Base-by-base conservation (phyloP, 768 basidiomycete genomes). In the Pisolithus marmoratus region DNA sequence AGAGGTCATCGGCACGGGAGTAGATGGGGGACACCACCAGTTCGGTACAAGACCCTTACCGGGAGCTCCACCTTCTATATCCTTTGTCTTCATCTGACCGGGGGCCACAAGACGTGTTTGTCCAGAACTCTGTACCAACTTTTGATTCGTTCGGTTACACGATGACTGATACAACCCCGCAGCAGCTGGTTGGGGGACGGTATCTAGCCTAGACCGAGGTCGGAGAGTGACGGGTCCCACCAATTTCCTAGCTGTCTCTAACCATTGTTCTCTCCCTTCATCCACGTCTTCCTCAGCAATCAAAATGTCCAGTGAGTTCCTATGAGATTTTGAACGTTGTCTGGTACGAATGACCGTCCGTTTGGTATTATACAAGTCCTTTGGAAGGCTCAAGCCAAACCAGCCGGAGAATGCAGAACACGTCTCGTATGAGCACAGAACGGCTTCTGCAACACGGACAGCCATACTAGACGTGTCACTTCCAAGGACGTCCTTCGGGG, bases 361-460 rank as follows among this genome's bases (percentile, higher is more conserved):
- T n/a, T 45, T 38, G 20, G n/a, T 31, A 46, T 47, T 24, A 48
- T 43, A 26, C 20, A n/a, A 34, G 34, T 31, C 17, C n/a, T 7
- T 49, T 31, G 29, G 15, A 12, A 54, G 22, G 17, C 62, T 57
- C 29, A 65, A 54, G 22, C 64, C 64, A 22, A 53, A 55, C 64
- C 64, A 66, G 4, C 64, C 64, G 48, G 51, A 66, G 58, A 65
- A 65, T 44, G 62, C 64, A 4, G 60, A 57, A 1, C 65, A 58
- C 0, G 65, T 60, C 48, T 65, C 64, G 50, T 65, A 65, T 12
- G 64, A 54, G 17, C 46, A 56, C 43, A 65, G 38, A 4, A 55
- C 58, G 0, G 51, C 60, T 37, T 65, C 64, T n/a, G 52, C 63
- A 37, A 59, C 58, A 14, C 24, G 52, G 34, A 49, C 22, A 0